phyloP scores from a whole-genome alignment of 805 yeast species.

The Candida ascalaphidarum region DNA sequence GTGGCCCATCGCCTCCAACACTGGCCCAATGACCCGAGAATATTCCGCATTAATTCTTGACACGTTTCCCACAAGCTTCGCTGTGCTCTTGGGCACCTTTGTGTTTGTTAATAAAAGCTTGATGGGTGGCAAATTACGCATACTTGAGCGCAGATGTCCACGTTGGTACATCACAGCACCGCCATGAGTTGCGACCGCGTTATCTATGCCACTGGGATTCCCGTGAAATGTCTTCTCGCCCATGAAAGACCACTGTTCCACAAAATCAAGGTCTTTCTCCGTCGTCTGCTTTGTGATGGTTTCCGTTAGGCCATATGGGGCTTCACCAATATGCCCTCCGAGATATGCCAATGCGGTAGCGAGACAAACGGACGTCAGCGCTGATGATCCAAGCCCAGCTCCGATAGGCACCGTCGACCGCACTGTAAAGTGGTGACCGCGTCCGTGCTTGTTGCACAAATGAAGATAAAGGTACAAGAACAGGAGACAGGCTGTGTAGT shows the following conservation, averaged over 20 bases:
- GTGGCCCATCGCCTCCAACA: conserved; percentile 70
- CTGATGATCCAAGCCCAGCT: conserved; percentile 94
- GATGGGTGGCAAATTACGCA: conserved; percentile 63
- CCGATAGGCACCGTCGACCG: conserved; percentile 89
- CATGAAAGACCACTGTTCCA: conserved; percentile 82
- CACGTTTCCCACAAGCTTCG: conserved; percentile 73
- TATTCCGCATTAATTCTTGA: conserved; percentile 42
- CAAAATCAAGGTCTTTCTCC: conserved; percentile 41
- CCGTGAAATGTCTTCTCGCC: conserved; percentile 97
- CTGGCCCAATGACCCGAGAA: conserved; percentile 46
- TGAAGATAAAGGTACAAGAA: conserved; percentile 71
- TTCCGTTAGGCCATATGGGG: conserved; percentile 26
- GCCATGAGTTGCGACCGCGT: conserved; percentile 91
- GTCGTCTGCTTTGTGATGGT: conserved; percentile 16
- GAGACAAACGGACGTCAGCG: conserved; percentile 78
- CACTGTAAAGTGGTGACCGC: conserved; percentile 53
- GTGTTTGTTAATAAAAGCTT: conserved; percentile 77
- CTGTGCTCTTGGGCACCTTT: conserved; percentile 79
- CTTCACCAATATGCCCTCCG: conserved; percentile 44
- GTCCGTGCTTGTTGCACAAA: conserved; percentile 38
- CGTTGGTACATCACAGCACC: conserved; percentile 92
- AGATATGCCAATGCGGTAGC: conserved; percentile 63
- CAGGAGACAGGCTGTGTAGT: conserved; percentile 71
- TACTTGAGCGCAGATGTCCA: too few relatives aligned
- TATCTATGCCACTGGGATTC: conserved; percentile 93